Conservation (phyloP, 768 basidiomycete species). For the Tremella yokohamensis region DNA sequence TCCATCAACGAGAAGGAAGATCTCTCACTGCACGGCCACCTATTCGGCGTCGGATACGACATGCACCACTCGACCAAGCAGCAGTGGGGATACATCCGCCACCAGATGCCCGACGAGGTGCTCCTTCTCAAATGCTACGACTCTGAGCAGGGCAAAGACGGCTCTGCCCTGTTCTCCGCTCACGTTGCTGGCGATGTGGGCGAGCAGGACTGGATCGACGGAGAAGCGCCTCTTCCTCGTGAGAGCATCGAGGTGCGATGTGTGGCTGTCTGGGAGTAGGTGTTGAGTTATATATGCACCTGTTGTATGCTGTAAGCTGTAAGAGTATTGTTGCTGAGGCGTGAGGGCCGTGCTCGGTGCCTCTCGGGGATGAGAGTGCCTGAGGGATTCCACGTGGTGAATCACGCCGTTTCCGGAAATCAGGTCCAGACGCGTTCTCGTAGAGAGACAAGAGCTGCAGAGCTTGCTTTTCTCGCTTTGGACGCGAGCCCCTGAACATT, state of each 20-base stretch:
- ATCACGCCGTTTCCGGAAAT: too few species aligned
- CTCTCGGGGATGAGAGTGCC: too few species aligned
- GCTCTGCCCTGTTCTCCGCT: slow-evolving; percentile 19
- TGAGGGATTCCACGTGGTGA: too few species aligned
- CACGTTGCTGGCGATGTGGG: slow-evolving; percentile 27
- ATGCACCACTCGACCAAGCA: slow-evolving; percentile 24
- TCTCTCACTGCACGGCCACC: slow-evolving; percentile 15
- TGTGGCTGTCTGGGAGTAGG: slow-evolving; percentile 10
- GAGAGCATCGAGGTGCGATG: slow-evolving; percentile 12
- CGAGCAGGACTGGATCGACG: slow-evolving; percentile 9
- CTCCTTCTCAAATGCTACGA: slow-evolving; percentile 37
- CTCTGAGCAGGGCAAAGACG: slow-evolving; percentile 22
- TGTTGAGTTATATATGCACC: too few species aligned
- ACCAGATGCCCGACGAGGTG: slow-evolving; percentile 36
- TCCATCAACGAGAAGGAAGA: slow-evolving; percentile 10
- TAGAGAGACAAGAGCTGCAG: too few species aligned
- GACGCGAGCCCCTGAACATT: too few species aligned
- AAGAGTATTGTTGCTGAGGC: too few species aligned
- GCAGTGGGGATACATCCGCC: slow-evolving; percentile 33
- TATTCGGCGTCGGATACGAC: slow-evolving; percentile 25
- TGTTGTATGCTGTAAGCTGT: too few species aligned
- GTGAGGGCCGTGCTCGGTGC: too few species aligned
- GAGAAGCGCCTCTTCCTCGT: neutral
- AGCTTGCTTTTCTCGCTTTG: too few species aligned
- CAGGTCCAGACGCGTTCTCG: too few species aligned